Conservation (phyloP, 2,329 filamentous ascomycete genomes). For the Chaetomium sp. region DNA sequence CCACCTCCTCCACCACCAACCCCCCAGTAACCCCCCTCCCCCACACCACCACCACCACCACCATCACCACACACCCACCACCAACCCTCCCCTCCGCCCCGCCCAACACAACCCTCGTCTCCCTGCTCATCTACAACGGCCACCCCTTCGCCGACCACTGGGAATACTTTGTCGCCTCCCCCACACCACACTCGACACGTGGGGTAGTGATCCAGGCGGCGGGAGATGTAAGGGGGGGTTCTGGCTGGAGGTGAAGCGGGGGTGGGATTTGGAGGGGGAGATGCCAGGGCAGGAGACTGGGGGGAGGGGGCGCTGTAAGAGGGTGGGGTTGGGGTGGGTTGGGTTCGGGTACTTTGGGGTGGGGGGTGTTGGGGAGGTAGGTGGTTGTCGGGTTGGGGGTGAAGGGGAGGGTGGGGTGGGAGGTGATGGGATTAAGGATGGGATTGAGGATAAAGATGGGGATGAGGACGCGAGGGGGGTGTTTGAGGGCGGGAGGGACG, state of each 20-base stretch:
- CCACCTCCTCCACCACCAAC: neutral
- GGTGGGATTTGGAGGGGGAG: neutral
- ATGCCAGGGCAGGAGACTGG: neutral
- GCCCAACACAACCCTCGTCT: slow-evolving; percentile 10
- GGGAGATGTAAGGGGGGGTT: slow-evolving; percentile 23
- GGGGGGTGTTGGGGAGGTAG: neutral
- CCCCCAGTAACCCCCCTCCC: neutral
- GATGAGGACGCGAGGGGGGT: neutral
- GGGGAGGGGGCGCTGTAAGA: neutral
- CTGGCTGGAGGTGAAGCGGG: slow-evolving; percentile 22
- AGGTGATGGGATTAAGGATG: neutral
- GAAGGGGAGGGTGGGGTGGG: neutral
- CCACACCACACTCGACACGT: neutral
- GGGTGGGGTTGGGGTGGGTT: slow-evolving; percentile 22
- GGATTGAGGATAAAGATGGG: neutral
- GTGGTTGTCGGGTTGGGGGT: neutral
- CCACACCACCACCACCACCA: neutral
- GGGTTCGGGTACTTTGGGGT: neutral
- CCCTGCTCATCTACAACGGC: slow-evolving; percentile 28
- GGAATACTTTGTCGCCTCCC: slow-evolving; percentile 21
- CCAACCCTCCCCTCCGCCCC: neutral
- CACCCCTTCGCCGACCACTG: slow-evolving; percentile 29
- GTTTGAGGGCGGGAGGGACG: slow-evolving; percentile 7
- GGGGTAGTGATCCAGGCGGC: slow-evolving; percentile 20
- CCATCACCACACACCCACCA: neutral